Percentiles rank a stretch among this genome's conserved stretches.
Conservation (phyloP, 2,329 filamentous ascomycete species). For the Fusarium chuoi region DNA sequence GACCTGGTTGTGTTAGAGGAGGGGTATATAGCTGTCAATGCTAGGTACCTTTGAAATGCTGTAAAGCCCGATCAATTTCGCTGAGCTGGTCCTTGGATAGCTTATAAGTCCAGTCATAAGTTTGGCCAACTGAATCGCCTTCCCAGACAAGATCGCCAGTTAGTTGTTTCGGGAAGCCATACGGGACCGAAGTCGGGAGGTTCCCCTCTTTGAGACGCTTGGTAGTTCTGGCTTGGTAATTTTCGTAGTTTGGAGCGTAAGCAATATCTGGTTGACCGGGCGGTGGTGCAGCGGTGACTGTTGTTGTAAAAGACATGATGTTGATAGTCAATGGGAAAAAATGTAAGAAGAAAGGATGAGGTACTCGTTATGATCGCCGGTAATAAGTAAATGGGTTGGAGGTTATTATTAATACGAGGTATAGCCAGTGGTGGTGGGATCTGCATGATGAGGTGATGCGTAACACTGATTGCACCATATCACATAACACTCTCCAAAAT, state of each 20-base stretch:
- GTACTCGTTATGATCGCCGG: background rate
- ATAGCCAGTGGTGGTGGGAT: background rate
- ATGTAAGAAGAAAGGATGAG: background rate
- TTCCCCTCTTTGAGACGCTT: background rate
- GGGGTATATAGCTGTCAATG: fast-evolving
- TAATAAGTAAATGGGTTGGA: background rate
- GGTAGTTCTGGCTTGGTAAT: background rate
- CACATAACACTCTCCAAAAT: background rate
- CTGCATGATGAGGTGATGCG: constrained; percentile 19
- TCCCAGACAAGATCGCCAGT: constrained; percentile 28
- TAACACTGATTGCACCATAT: constrained; percentile 18
- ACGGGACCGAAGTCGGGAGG: background rate
- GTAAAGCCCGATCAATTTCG: constrained; percentile 15
- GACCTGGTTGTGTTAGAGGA: constrained; percentile 1
- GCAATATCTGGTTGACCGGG: constrained; percentile 29
- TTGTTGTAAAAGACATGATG: constrained; percentile 15
- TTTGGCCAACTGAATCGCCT: constrained; percentile 7
- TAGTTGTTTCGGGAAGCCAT: constrained; percentile 15
- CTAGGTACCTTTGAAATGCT: constrained; percentile 12
- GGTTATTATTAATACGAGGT: background rate
- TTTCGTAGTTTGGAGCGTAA: constrained; percentile 25
- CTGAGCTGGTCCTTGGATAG: constrained; percentile 1
- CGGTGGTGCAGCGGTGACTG: constrained; percentile 6
- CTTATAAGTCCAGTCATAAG: constrained; percentile 20
- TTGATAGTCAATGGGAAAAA: background rate